Evolutionary conservation across 2,329 filamentous ascomycete genomes (phyloP).

Genomic region (Penicillium sp.): DNA sequence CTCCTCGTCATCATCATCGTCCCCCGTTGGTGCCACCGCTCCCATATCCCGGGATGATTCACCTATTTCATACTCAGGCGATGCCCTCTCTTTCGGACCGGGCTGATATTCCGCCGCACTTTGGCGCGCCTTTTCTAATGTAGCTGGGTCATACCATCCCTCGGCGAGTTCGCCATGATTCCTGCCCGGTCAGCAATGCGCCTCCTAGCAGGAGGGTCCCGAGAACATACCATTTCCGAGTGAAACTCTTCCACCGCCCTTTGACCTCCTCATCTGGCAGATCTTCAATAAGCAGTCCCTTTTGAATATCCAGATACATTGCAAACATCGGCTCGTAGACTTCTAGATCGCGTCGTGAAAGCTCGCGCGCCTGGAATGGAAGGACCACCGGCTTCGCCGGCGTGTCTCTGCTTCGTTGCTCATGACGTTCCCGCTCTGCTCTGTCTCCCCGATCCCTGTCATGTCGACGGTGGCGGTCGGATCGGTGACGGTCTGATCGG

Average conservation of each 20-base stretch:
- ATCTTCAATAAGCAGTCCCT: conserved; percentile 67
- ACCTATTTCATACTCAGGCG: conserved; percentile 28
- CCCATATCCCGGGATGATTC: conserved; percentile 12
- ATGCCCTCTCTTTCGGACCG: conserved; percentile 8
- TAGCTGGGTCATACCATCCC: conserved; percentile 89
- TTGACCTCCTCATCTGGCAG: conserved; percentile 74
- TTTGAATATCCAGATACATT: conserved; percentile 86
- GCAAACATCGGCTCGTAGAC: conserved; percentile 73
- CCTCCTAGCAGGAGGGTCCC: neutral
- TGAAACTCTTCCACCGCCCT: conserved; percentile 92
- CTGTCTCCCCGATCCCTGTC: conserved; percentile 32
- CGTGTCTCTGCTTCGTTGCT: conserved; percentile 16
- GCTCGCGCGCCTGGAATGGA: conserved; percentile 65
- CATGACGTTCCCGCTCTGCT: conserved; percentile 21
- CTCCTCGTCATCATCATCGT: conserved; percentile 38
- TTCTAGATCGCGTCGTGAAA: conserved; percentile 70
- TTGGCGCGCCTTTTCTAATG: conserved; percentile 57
- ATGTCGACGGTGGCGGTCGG: conserved; percentile 41
- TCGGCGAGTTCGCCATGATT: conserved; percentile 84
- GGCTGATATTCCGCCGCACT: conserved; percentile 18
- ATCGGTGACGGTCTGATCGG: conserved; percentile 32
- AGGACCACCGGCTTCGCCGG: conserved; percentile 46
- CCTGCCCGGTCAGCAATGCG: conserved; percentile 56
- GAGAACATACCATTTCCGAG: conserved; percentile 76
- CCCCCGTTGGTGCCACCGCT: conserved; percentile 8